phyloP scores from a whole-genome alignment of 495 filamentous ascomycete genomes.

The Massariosphaeria phaeospora region DNA sequence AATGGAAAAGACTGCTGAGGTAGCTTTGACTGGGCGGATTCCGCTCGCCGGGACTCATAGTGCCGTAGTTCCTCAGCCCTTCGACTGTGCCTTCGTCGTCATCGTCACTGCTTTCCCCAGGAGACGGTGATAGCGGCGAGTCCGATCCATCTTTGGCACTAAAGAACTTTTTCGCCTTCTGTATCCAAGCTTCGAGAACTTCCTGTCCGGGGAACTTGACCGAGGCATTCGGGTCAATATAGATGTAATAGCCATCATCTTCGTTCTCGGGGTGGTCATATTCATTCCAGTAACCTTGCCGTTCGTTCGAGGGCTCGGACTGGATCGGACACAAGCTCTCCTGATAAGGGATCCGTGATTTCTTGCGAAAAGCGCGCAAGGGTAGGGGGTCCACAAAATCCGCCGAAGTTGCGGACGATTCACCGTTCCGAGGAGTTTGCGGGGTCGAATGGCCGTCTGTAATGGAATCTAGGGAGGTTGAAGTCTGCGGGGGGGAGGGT shows the following conservation, averaged over 20 bases:
- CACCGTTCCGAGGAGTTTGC: slow-evolving; percentile 2
- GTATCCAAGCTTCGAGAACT: slow-evolving; percentile 6
- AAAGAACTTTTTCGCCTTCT: slow-evolving; percentile 17
- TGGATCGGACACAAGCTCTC: background rate
- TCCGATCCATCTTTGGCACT: slow-evolving; percentile 1
- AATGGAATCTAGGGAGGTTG: slow-evolving; percentile 20
- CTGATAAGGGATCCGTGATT: slow-evolving; percentile 24
- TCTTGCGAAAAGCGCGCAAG: slow-evolving; percentile 31
- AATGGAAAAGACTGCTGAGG: slow-evolving; percentile 24
- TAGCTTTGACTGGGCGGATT: slow-evolving; percentile 8
- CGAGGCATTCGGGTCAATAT: slow-evolving; percentile 38
- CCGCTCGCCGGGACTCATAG: background rate
- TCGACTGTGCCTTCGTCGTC: slow-evolving; percentile 27
- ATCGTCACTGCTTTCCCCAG: background rate
- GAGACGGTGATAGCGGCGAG: slow-evolving; percentile 1
- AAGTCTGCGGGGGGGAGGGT: slow-evolving; percentile 8
- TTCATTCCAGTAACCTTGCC: slow-evolving; percentile 39
- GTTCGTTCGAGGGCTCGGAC: slow-evolving; percentile 1
- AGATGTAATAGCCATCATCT: slow-evolving; percentile 40
- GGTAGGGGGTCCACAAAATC: slow-evolving; percentile 21
- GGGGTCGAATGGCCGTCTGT: slow-evolving; percentile 29
- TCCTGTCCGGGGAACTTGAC: slow-evolving; percentile 31
- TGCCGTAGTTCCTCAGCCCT: slow-evolving; percentile 6
- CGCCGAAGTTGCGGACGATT: slow-evolving; percentile 27
- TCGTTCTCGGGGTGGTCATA: slow-evolving; percentile 40